A percentile compares a stretch with the other conserved stretches of the same genome.
These are phyloP conservation scores for Geranium rotundifolium DNA, from an alignment of 345 rosid species.

Conservation along the genomic window DNA sequence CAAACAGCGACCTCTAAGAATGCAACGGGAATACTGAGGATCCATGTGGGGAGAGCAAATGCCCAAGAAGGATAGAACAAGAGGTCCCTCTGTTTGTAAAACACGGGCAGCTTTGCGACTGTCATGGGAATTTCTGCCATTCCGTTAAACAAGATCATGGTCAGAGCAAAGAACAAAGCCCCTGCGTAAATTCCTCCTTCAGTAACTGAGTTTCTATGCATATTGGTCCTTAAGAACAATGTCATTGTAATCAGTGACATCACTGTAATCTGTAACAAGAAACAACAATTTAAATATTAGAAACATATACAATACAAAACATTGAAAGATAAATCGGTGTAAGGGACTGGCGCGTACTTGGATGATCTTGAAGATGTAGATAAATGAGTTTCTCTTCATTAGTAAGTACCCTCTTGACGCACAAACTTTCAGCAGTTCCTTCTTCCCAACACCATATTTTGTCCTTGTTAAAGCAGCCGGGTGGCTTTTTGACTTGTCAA, in stretches of 20 bases:
- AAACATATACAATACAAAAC: neutral
- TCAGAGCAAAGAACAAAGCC: conserved; percentile 21
- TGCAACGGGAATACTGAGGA: conserved; percentile 30
- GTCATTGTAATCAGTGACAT: conserved; percentile 25
- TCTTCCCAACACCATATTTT: conserved; percentile 37
- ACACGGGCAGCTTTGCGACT: conserved; percentile 34
- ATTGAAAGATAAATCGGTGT: neutral
- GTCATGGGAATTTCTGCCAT: conserved; percentile 29
- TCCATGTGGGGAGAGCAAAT: conserved; percentile 37
- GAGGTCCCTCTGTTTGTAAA: conserved; percentile 42
- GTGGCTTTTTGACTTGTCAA: conserved; percentile 37
- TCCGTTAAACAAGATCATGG: conserved; percentile 22
- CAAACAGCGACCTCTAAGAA: conserved; percentile 29
- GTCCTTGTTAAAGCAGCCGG: conserved; percentile 43
- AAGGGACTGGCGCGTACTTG: conserved; percentile 19
- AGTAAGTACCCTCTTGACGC: conserved; percentile 38
- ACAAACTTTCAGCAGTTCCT: conserved; percentile 46
- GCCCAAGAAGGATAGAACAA: conserved; percentile 40
- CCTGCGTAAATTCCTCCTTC: conserved; percentile 28
- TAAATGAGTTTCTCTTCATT: conserved; percentile 51
- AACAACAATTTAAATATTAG: neutral
- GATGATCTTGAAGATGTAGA: conserved; percentile 41
- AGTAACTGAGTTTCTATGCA: conserved; percentile 5
- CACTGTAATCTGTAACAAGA: conserved; percentile 10
- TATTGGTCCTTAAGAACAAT: conserved; percentile 23